Conservation (phyloP, 805 yeast species). For the Alloascoidea hylecoeti region DNA sequence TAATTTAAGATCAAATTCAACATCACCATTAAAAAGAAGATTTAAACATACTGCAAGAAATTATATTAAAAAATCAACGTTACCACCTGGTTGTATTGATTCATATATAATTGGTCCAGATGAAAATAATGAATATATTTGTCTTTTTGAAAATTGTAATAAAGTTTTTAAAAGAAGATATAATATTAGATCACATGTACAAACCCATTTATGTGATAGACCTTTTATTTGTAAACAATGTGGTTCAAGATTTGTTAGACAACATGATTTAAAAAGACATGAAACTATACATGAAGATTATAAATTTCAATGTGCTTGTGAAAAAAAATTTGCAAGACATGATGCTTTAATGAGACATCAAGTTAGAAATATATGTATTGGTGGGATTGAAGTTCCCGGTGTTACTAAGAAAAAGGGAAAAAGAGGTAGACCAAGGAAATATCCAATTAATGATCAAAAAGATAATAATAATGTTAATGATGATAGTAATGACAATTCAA, state of each 20-base stretch:
- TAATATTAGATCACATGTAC: slow-evolving; percentile 89
- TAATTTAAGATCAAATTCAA: too few species aligned
- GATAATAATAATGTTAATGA: not conserved
- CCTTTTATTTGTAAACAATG: slow-evolving; percentile 77
- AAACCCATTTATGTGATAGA: slow-evolving; percentile 88
- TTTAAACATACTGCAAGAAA: not conserved
- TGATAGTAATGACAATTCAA: too few species aligned
- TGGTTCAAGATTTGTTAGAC: slow-evolving; percentile 80
- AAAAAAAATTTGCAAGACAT: slow-evolving; percentile 82
- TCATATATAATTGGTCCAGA: slow-evolving; percentile 43
- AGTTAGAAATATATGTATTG: slow-evolving; percentile 66
- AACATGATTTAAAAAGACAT: slow-evolving; percentile 88
- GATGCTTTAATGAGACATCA: slow-evolving; percentile 83
- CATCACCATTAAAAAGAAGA: not conserved
- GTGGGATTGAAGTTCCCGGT: slow-evolving; percentile 33
- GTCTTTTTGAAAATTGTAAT: slow-evolving; percentile 67
- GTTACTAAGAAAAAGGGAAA: slow-evolving; percentile 10
- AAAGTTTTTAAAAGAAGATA: slow-evolving; percentile 80
- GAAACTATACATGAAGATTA: slow-evolving; percentile 73
- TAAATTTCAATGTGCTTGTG: slow-evolving; percentile 66
- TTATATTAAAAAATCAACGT: slow-evolving; percentile 1
- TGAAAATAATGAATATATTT: slow-evolving; percentile 52
- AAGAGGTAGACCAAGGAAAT: slow-evolving; percentile 21
- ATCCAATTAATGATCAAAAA: not conserved
- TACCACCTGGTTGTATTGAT: not conserved